Evolutionary conservation across 176 grass and related monocot genomes (phyloP), one percentile per base, ranked within the genome.

Genomic region (Luzula sylvatica): DNA sequence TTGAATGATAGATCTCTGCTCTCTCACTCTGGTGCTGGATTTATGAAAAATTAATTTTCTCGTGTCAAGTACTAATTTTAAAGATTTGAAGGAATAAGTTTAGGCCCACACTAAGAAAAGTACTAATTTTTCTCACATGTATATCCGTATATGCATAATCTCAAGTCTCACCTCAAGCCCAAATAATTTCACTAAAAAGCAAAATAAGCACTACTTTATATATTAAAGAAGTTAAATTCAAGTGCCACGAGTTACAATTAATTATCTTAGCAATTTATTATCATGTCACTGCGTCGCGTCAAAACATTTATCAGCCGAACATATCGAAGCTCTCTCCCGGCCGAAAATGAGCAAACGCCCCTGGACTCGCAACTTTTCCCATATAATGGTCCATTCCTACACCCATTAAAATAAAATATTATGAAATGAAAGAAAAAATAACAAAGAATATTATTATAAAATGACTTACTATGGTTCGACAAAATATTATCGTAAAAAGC

Each of bases 401-500:
- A 35, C 9, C 7, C 12, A 16, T 32, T 57, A 3, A 26, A 57
- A 23, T 57, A 20, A 62, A 42, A 20, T 9, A 29, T 11, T 13
- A 17, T 2, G 11, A 59, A 49, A 50, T n/a, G n/a, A n/a, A n/a
- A n/a, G n/a, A n/a, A 40, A 39, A 20, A 26, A 7, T 15, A 8
- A 26, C 3, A 56, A 15, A 35, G 14, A 39, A 27, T 42, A 46
- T 35, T 4, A 12, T 14, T 11, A 52, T 32, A 5, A 69, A 54
- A 8, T 13, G 46, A 56, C 15, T 2, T 87, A 92, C 86, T 86
- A 46, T 74, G 68, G 59, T 74, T 92, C 7, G 78, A 75, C 26
- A 98, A 65, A 4, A 81, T 60, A 53, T 65, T 94, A 29, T 84
- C 83, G 11, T 87, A 87, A 65, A 80, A 87, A 38, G 88, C 66